Evolutionary conservation across 2,329 filamentous ascomycete genomes (phyloP).

Genomic region (Monosporascus sp.): DNA sequence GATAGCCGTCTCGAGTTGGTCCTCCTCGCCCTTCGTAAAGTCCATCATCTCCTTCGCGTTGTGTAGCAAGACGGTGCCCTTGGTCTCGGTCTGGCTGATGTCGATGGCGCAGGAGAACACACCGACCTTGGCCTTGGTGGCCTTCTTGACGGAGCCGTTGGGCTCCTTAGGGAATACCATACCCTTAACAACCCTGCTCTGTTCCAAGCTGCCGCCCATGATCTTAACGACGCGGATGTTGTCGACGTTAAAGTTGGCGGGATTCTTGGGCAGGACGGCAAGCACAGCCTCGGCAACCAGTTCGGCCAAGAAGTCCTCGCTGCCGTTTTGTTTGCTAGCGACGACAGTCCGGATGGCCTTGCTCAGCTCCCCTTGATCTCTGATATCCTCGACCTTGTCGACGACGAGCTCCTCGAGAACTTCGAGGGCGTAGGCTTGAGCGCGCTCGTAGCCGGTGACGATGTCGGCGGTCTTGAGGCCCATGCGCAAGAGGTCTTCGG

Average conservation of each 20-base stretch:
- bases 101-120: conserved; percentile 97
- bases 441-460: conserved; percentile 91
- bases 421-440: conserved; percentile 81
- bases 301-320: conserved; percentile 79
- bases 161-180: conserved; percentile 98
- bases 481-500: conserved; percentile 93
- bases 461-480: conserved; percentile 98
- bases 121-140: conserved; percentile 86
- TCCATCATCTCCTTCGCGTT: conserved; percentile 99
- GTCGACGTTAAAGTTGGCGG: conserved; percentile 95
- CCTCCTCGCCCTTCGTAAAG: conserved; percentile 95
- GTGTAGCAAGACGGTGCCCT: conserved; percentile 93
- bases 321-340: conserved; percentile 93
- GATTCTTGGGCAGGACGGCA: conserved; percentile 91
- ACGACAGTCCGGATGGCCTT: conserved; percentile 96
- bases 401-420: conserved; percentile 82
- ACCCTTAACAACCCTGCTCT: conserved; percentile 90
- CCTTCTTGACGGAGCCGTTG: conserved; percentile 89
- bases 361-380: conserved; percentile 75
- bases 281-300: conserved; percentile 83
- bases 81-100: conserved; percentile 94
- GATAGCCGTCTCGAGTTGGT: conserved; percentile 81
- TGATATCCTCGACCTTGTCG: conserved; percentile 83
- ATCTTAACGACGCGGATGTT: conserved; percentile 99
- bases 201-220: conserved; percentile 92